Evolutionary conservation across 2,329 filamentous ascomycete species (phyloP).

Genomic region (Trichoderma gracile): DNA sequence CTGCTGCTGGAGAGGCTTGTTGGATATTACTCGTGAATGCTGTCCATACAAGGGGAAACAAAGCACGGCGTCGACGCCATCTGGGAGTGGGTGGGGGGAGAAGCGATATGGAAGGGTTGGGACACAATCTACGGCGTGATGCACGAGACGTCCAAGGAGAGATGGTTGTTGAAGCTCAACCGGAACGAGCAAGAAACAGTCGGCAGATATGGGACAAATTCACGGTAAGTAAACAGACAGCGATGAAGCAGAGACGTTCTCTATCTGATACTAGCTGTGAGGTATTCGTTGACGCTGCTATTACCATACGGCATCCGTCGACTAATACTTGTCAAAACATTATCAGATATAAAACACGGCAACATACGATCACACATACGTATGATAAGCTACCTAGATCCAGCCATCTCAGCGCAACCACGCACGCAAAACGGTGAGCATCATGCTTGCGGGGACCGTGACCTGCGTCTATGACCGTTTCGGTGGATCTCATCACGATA

Average conservation of each 20-base stretch:
- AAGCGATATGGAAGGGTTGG: background rate
- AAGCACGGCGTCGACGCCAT: constrained; percentile 17
- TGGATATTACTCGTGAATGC: background rate
- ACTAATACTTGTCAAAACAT: background rate
- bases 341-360: background rate
- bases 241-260: no score
- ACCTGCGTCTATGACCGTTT: constrained; percentile 13
- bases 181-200: no score
- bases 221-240: no score
- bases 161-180: no score
- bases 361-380: constrained; percentile 4
- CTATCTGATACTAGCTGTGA: no score
- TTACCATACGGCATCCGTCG: background rate
- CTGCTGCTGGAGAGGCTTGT: no score
- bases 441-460: no score
- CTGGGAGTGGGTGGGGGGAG: constrained; percentile 13
- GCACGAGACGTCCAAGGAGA: background rate
- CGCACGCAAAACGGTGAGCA: background rate
- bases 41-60: constrained; percentile 1
- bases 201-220: no score
- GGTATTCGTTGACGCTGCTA: no score
- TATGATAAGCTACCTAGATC: background rate
- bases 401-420: background rate
- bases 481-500: constrained; percentile 26
- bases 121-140: background rate